Conservation (phyloP, 768 basidiomycete genomes). For the Kwoniella sp. region DNA sequence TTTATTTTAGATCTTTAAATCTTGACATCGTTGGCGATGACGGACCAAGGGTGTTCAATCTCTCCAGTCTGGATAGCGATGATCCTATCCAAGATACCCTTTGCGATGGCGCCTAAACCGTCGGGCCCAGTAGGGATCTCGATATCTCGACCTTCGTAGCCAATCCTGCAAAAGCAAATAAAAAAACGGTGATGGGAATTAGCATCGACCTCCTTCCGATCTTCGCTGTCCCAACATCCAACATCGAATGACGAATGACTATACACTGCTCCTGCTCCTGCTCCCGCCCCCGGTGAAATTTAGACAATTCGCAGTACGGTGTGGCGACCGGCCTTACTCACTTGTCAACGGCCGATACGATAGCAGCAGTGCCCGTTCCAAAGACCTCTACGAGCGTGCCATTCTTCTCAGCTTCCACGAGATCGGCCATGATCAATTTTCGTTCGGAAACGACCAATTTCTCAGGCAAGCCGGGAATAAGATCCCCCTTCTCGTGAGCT, state of each 20-base stretch:
- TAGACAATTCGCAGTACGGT: too few species aligned
- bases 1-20: too few species aligned
- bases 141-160: slow-evolving; percentile 64
- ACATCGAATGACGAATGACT: too few species aligned
- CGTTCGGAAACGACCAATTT: slow-evolving; percentile 64
- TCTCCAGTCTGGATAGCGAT: slow-evolving; percentile 74
- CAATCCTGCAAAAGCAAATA: slow-evolving; percentile 60
- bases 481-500: slow-evolving; percentile 62
- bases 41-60: slow-evolving; percentile 69
- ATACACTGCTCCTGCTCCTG: too few species aligned
- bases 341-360: slow-evolving; percentile 54
- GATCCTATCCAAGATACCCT: slow-evolving; percentile 71
- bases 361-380: slow-evolving; percentile 72
- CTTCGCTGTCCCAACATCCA: too few species aligned
- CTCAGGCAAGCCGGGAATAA: slow-evolving; percentile 60
- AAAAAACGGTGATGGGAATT: too few species aligned
- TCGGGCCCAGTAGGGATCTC: slow-evolving; percentile 66
- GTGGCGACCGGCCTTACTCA: too few species aligned
- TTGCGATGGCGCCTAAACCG: slow-evolving; percentile 79
- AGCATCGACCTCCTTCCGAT: neutral
- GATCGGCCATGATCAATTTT: slow-evolving; percentile 63
- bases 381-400: slow-evolving; percentile 78
- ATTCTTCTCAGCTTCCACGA: slow-evolving; percentile 60
- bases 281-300: too few species aligned
- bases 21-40: slow-evolving; percentile 58